Base-by-base conservation (phyloP, 1,139 yeast genomes). In the Yamadazyma friedrichii region DNA sequence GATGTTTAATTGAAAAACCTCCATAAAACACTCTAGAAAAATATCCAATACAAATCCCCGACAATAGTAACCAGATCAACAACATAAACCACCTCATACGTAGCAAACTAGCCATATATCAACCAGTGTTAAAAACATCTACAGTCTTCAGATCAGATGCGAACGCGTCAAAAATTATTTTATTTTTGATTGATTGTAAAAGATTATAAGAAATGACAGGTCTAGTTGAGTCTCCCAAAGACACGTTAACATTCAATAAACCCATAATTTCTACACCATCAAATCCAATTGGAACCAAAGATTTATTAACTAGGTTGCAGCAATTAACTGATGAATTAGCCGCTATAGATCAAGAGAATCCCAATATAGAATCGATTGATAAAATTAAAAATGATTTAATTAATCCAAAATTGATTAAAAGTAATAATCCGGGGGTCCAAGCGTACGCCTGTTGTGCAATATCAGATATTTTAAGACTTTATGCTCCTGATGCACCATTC, bases 401-500 rank as follows among this genome's bases (percentile, higher is more conserved):
- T 5, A 77, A 78, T 50, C 74, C 74, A 44, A 84, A 82, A 51
- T 63, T 88, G 15, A 49, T 86, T 9, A 70, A 65, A 31, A 84
- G 84, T 54, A 67, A 78, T 40, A 88, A 88, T 53, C 50, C 62
- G 3, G 95, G 95, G 3, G 82, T 89, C 3, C 85, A 82, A 50
- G 82, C 91, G 0, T 79, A 73, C 45, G 76, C 77, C 2, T 82
- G 94, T 13, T 84, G 95, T 54, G 82, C 94, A 47, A 52, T 89
- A 9, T 75, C 91, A 3, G 96, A 89, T 58, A 68, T 91, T 11
- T 62, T 91, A 33, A 72, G 96, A 45, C 62, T 89, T 9, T 84
- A 74, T 56, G 97, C 96, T 0, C 97, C 97, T 0, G 88, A 89
- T 60, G 96, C 97, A 4, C 97, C 98, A 6, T 89, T 76, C 60